Evolutionary conservation across 306 rosid species (phyloP), one percentile per base, ranked within the genome.

Genomic region (Vachellia pachyceras): DNA sequence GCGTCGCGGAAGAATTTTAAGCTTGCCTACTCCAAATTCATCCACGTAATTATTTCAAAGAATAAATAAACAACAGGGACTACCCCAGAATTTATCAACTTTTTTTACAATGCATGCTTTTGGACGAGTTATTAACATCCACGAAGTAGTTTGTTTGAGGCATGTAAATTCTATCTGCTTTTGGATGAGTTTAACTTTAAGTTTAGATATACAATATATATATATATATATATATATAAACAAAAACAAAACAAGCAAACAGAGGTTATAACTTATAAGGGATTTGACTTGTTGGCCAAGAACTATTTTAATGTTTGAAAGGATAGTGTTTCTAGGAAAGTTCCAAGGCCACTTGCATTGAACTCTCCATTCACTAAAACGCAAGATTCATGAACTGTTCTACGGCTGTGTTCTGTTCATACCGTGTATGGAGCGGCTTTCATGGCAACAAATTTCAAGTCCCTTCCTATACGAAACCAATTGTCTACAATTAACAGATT

Each of bases 221-320:
- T 29, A 7, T 29, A 29, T 29, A 29, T 29, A 29, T 29, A 20
- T 3, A 7, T 7, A 18, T 17, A 52, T 45, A 58, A 58, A 8
- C 0, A 4, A 25, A 11, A n/a, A n/a, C n/a, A n/a, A n/a, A n/a
- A n/a, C n/a, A n/a, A n/a, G n/a, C n/a, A n/a, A n/a, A n/a, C n/a
- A n/a, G n/a, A n/a, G n/a, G n/a, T n/a, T n/a, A n/a, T 1, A 85
- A 85, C 17, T 42, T 49, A 77, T 35, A 10, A 36, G 77, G 76
- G 79, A 75, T 47, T 75, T 79, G 84, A 75, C 84, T 69, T 54
- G 79, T 75, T 73, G 76, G 77, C 44, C 68, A 79, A 61, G 76
- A 85, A 68, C 77, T 75, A 79, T 3, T 70, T 75, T 25, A 9
- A 13, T 35, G 60, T 60, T 12, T 25, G 65, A 67, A 50, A 42